Evolutionary conservation across 495 filamentous ascomycete species (phyloP).

Genomic region (Neurospora sp.): DNA sequence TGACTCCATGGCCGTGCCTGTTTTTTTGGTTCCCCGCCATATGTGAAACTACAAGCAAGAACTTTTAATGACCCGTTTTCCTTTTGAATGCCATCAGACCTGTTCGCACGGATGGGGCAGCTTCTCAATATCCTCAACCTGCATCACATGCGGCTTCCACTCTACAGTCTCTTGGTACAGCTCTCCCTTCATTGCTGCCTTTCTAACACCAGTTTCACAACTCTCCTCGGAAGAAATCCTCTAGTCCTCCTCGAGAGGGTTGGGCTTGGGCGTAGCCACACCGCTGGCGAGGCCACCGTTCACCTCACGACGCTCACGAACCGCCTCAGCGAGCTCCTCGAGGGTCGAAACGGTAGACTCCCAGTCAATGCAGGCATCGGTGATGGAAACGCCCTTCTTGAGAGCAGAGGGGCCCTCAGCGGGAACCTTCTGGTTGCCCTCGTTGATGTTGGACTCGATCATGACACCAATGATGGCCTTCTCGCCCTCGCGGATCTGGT

Average conservation of each 20-base stretch:
- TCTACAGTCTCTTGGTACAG: not conserved
- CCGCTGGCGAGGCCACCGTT: slow-evolving; percentile 17
- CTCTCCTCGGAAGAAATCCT: not conserved
- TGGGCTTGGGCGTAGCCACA: slow-evolving; percentile 21
- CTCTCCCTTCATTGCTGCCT: not conserved
- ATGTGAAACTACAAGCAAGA: not conserved
- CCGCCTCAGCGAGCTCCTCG: slow-evolving; percentile 78
- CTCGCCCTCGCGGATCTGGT: slow-evolving; percentile 82
- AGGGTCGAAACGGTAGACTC: slow-evolving; percentile 75
- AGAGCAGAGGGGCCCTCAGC: slow-evolving; percentile 66
- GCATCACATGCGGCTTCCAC: not conserved
- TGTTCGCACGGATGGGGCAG: not conserved
- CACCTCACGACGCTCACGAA: slow-evolving; percentile 59
- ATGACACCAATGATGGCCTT: slow-evolving; percentile 88
- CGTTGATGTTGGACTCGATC: slow-evolving; percentile 97
- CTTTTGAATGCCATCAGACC: not conserved
- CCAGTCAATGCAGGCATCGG: slow-evolving; percentile 96
- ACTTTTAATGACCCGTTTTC: not conserved
- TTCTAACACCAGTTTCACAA: not conserved
- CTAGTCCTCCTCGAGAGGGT: slow-evolving; percentile 36
- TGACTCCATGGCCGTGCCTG: not conserved
- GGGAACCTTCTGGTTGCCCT: slow-evolving; percentile 92
- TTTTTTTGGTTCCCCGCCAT: not conserved
- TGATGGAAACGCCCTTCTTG: slow-evolving; percentile 92
- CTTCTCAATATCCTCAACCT: not conserved